Base-by-base conservation (phyloP, 2,329 filamentous ascomycete genomes). In the Phoma sp. region DNA sequence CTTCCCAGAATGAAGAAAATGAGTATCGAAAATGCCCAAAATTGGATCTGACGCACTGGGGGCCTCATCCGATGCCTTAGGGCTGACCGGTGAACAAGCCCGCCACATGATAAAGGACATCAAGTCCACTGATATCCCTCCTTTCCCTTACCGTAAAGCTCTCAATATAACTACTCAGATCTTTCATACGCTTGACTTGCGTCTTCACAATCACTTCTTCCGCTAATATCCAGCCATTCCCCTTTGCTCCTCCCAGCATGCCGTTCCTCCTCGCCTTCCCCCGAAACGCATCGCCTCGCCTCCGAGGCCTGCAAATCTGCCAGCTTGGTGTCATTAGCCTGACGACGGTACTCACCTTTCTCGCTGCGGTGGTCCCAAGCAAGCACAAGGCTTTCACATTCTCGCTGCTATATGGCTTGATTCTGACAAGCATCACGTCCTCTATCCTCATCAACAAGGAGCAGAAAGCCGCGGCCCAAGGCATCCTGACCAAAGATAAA, bases 371-470 rank as follows among this genome's bases (percentile, higher is more conserved):
- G 9, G 40, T 67, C n/a, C 66, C 64, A 1, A 40, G 37, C 26
- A 59, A 58, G 47, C 55, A 58, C 45, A 64, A 61, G 43, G 42
- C 51, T 6, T 68, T 69, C 47, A 66, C 64, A 1, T 65, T 68
- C 37, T 59, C 64, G 17, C 59, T 68, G 4, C 61, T 68, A 18
- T 67, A 61, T 40, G 53, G 59, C 14, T 50, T 64, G 25, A 60
- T 69, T 32, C 18, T 63, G 18, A 60, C 62, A 0, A 64, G 65
- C 32, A 53, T 61, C 32, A 61, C 62, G 0, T 67, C 62, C 6
- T 53, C 58, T 15, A 52, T 61, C 50, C 42, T 69, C 32, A 29
- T 69, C 34, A 46, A 51, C 36, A 59, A 53, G 25, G 66, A 69
- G 50, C 60, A 62, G 28, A 56, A 40, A 20, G 56, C 64, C 39